Base-by-base conservation (phyloP, 192 early-diverging fungal genomes). In the Rhizoclosmatium sp. region DNA sequence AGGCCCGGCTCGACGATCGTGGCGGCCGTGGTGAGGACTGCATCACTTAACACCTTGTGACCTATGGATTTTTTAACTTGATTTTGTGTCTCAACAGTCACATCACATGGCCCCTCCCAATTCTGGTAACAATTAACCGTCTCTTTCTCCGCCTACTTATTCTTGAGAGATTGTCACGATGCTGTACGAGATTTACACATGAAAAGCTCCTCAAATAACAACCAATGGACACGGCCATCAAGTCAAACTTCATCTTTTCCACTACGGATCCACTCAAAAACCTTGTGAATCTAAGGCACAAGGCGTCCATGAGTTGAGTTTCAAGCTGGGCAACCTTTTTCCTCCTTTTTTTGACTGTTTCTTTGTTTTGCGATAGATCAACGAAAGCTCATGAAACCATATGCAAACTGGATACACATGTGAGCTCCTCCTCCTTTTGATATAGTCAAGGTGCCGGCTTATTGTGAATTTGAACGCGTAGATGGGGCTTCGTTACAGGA, bases 341-440 rank as follows among this genome's bases (percentile, higher is more conserved):
- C 51, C 51, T 12, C 5, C 49, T 16, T 12, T 19, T 19, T 7
- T 31, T 40, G 23, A 19, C 21, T 9, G 54, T 14, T 14, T 14
- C 54, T 56, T 9, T 56, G 54, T 14, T 56, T 56, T 47, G 67
- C 46, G 31, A 54, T 16, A 71, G 45, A 58, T 7, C 21, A 71
- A 14, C 12, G 69, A 12, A 7, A 45, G 3, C 54, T 71, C 39
- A 71, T 71, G 69, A 56, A 23, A n/a, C 69, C 69, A 12, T 71
- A 23, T 39, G 69, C 69, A 9, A 59, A 5, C 41, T 71, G 51
- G 49, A 71, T 71, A 19, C 69, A 71, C 51, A 71, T 71, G 69
- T 71, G 23, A 7, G 69, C 1, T 31, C 46, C 1, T 14, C 14
- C 14, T 31, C 31, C 31, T 31, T 31, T 31, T 54, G 51, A 44